phyloP scores from a whole-genome alignment of 208 protist genomes.

The Leishmania amazonensis region DNA sequence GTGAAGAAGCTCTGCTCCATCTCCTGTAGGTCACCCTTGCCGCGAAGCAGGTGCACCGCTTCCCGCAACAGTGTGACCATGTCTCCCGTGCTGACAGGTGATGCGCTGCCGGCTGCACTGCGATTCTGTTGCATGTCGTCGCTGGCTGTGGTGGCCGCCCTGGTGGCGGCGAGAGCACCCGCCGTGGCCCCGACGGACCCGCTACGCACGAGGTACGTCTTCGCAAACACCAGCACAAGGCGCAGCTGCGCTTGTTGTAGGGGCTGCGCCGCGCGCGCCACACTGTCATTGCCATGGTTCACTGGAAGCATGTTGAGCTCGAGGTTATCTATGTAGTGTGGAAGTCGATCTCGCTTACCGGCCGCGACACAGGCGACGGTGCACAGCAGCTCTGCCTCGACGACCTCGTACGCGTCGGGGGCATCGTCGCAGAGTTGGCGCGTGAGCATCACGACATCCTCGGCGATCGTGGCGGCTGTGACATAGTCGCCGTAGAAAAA shows the following conservation, averaged over 20 bases:
- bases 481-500: slow-evolving; percentile 55
- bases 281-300: slow-evolving; percentile 1
- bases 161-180: background rate
- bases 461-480: slow-evolving; percentile 39
- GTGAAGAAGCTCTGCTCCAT: slow-evolving; percentile 49
- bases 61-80: slow-evolving; percentile 32
- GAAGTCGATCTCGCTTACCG: slow-evolving; percentile 24
- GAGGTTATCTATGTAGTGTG: slow-evolving; percentile 20
- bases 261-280: slow-evolving; percentile 10
- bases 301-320: slow-evolving; percentile 31
- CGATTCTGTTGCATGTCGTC: background rate
- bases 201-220: slow-evolving; percentile 13
- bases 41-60: slow-evolving; percentile 43
- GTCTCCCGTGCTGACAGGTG: slow-evolving; percentile 1
- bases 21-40: slow-evolving; percentile 43
- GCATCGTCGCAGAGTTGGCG: slow-evolving; percentile 35
- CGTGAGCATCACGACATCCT: slow-evolving; percentile 53
- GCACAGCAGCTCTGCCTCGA: slow-evolving; percentile 39
- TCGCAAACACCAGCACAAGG: slow-evolving; percentile 36
- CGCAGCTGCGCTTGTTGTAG: slow-evolving; percentile 45
- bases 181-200: background rate
- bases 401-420: slow-evolving; percentile 36
- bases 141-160: background rate
- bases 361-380: slow-evolving; percentile 28
- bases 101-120: background rate